Evolutionary conservation across 2,329 filamentous ascomycete species (phyloP).

Genomic region (Sporothrix variecibatus): DNA sequence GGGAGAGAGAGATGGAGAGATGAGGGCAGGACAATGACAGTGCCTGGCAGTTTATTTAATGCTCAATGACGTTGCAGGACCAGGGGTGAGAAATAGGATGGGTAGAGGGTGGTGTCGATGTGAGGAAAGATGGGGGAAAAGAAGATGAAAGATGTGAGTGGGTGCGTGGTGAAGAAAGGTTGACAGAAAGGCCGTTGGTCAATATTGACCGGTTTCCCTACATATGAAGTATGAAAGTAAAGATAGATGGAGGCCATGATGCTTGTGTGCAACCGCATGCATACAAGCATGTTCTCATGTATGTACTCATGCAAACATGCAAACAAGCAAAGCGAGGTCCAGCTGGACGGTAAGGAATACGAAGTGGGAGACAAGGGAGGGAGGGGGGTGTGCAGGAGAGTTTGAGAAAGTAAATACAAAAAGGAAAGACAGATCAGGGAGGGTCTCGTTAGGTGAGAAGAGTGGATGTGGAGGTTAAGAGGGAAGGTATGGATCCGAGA

Average conservation of each 20-base stretch:
- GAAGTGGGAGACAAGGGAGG: conserved; percentile 2
- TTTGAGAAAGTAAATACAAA: background rate
- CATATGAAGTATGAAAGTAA: background rate
- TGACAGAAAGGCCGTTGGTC: background rate
- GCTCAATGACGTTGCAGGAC: background rate
- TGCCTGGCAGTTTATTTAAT: background rate
- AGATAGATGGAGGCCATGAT: background rate
- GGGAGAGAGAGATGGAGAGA: background rate
- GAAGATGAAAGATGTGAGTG: background rate
- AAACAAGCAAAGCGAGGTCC: background rate
- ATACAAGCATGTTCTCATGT: background rate
- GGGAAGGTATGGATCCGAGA: background rate
- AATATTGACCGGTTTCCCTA: conserved; percentile 1
- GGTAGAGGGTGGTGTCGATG: background rate
- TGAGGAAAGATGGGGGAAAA: background rate
- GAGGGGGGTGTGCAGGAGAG: background rate
- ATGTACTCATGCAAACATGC: background rate
- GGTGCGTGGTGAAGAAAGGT: background rate
- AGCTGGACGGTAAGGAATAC: conserved; percentile 14
- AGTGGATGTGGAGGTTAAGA: background rate
- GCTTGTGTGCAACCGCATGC: background rate
- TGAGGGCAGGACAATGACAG: background rate
- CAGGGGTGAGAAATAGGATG: background rate
- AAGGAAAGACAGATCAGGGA: background rate
- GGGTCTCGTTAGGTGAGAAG: background rate